Base-by-base conservation (phyloP, 73 alveolate genomes). In the Effrenium voratum region DNA sequence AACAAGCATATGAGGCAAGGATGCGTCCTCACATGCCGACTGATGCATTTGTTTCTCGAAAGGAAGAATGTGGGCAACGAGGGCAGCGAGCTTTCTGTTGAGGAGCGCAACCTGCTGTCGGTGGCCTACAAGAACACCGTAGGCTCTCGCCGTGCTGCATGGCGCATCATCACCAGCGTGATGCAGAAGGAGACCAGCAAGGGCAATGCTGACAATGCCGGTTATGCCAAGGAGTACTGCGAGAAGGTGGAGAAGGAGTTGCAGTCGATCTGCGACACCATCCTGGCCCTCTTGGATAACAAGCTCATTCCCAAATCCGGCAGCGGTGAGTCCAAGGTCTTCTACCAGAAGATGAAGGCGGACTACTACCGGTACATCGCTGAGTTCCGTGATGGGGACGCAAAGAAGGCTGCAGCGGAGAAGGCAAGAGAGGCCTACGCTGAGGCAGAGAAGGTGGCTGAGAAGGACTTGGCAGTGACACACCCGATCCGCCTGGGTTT, bases 101-200 rank as follows among this genome's bases (percentile, higher is more conserved):
- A 99, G 99, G 99, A 99, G 99, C 99, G 99, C 93, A 99, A 99
- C 96, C 76, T 99, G 86, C 97, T 99, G 95, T 96, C 99, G 70
- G 97, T 99, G 68, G 99, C 99, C 60, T 99, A 99, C 92, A 99
- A 99, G 90, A 93, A 95, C 82, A 96, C 99, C 45, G 99, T 99
- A 36, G 99, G 99, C 68, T 50, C 95, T 10, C 99, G 99, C 88
- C 99, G 99, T 46, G 99, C 98, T 66, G 99, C 99, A 0, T 99
- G 99, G 99, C 93, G 99, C 91, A 98, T 99, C 93, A 93, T 99
- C 68, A 41, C 99, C 59, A 99, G 99, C 30, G 88, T 99, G 82
- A 99, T 95, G 98, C 95, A 99, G 73, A 99, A 99, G 93, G 98
- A 91, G 98, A 70, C 38, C 46, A 63, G 91, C 76, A 91, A 91